Percentiles rank a stretch among this genome's conserved stretches.
phyloP scores from a whole-genome alignment of 108 stramenopile genomes.

The Tribonema minus region DNA sequence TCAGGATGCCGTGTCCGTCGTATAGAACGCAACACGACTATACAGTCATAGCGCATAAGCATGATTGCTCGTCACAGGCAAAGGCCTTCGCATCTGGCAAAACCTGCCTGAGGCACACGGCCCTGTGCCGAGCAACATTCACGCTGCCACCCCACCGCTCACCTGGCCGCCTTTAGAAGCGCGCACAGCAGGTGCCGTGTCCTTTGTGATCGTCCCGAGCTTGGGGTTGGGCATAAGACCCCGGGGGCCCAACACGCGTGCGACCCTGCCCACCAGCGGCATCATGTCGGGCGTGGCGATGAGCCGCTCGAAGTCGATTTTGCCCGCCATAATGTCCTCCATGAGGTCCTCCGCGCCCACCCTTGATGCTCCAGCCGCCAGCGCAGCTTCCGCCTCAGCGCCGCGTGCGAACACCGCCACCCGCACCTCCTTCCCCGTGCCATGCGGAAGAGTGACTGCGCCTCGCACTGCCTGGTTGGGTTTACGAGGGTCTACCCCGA shows the following conservation, averaged over 20 bases:
- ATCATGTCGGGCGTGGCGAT: constrained; percentile 81
- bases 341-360: constrained; percentile 80
- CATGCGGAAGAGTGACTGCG: constrained; percentile 75
- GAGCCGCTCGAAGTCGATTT: constrained; percentile 64
- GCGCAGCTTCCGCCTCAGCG: constrained; percentile 62
- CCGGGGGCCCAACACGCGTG: constrained; percentile 82
- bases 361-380: constrained; percentile 66
- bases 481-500: constrained; percentile 89
- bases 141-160: too few relatives aligned
- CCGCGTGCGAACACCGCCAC: constrained; percentile 79
- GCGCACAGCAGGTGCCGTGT: constrained; percentile 61
- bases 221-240: constrained; percentile 96
- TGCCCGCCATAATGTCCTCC: constrained; percentile 60
- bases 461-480: constrained; percentile 84
- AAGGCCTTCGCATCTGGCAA: too few relatives aligned
- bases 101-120: too few relatives aligned
- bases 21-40: too few relatives aligned
- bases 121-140: too few relatives aligned
- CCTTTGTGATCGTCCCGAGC: constrained; percentile 75
- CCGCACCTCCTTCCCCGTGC: constrained; percentile 72
- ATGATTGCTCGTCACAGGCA: too few relatives aligned
- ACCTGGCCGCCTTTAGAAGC: constrained; percentile 58
- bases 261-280: constrained; percentile 69
- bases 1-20: too few relatives aligned
- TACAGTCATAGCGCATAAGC: too few relatives aligned